phyloP scores from a whole-genome alignment of 768 basidiomycete species.

The Mycena vitilis region DNA sequence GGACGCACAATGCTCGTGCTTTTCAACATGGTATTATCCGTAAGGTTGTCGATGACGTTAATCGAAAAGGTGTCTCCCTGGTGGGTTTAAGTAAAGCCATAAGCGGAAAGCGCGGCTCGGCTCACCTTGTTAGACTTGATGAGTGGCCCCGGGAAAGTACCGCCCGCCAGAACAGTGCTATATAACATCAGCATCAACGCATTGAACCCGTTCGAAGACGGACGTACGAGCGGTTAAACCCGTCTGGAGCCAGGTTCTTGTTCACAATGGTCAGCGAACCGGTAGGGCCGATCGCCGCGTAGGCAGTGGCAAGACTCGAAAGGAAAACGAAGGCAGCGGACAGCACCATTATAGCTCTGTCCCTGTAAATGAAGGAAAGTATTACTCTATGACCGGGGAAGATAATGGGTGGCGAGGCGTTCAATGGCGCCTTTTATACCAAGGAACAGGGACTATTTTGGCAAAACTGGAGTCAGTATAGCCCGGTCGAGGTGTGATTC shows the following conservation, averaged over 20 bases:
- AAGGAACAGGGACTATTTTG: not conserved
- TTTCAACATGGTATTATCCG: constrained; percentile 48
- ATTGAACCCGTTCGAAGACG: too few relatives aligned
- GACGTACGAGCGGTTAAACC: constrained; percentile 35
- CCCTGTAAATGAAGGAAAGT: not conserved
- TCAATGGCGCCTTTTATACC: not conserved
- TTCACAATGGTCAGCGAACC: constrained; percentile 28
- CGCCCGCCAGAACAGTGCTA: constrained; percentile 26
- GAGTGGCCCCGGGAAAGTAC: constrained; percentile 51
- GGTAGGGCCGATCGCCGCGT: constrained; percentile 11
- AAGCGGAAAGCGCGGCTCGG: not conserved
- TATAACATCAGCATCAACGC: too few relatives aligned
- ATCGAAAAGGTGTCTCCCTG: constrained; percentile 53
- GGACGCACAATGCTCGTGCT: constrained; percentile 48
- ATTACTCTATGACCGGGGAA: not conserved
- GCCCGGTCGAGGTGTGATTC: not conserved
- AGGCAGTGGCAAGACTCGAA: not conserved
- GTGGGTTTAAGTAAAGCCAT: too few relatives aligned
- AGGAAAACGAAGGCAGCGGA: constrained; percentile 8
- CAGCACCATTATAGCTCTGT: constrained; percentile 1
- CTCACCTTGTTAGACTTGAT: constrained; percentile 45
- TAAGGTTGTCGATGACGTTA: constrained; percentile 59
- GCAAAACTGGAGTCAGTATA: not conserved
- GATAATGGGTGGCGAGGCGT: not conserved
- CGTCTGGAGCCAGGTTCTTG: constrained; percentile 28